Percentiles rank a stretch among this genome's conserved stretches.
Evolutionary conservation across 179 eudicot genomes (phyloP).

Genomic region (Corrigiola litoralis): DNA sequence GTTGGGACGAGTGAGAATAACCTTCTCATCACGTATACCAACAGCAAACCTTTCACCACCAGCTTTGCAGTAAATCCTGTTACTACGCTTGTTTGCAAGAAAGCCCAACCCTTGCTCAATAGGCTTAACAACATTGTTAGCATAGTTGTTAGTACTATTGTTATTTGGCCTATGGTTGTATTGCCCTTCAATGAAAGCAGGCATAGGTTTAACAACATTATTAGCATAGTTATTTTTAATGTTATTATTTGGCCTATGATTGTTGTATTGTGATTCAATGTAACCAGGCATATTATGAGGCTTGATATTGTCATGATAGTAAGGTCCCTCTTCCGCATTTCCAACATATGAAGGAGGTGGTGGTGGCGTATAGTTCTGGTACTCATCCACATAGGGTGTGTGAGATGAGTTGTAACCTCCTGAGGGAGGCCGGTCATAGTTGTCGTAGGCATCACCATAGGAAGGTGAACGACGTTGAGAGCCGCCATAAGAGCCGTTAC

Average conservation of each 20-base stretch:
- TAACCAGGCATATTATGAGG: slow-evolving; percentile 9
- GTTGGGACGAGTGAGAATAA: slow-evolving; percentile 60
- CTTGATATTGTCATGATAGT: no score
- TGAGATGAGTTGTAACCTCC: slow-evolving; percentile 3
- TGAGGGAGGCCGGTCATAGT: slow-evolving; percentile 9
- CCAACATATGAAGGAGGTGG: slow-evolving; percentile 3
- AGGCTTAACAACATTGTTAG: neutral
- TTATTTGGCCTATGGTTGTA: slow-evolving; percentile 1
- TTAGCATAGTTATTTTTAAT: neutral
- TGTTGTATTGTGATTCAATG: slow-evolving; percentile 11
- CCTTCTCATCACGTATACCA: slow-evolving; percentile 56
- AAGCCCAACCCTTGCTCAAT: slow-evolving; percentile 19
- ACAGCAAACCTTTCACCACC: slow-evolving; percentile 47
- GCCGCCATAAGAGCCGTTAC: neutral
- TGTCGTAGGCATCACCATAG: neutral
- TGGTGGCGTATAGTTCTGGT: slow-evolving; percentile 9
- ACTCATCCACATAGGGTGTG: slow-evolving; percentile 1
- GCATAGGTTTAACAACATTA: slow-evolving; percentile 18
- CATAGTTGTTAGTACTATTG: slow-evolving; percentile 5
- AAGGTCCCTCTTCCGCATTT: neutral
- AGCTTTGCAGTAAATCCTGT: slow-evolving; percentile 56
- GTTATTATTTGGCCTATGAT: slow-evolving; percentile 8
- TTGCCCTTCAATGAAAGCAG: slow-evolving; percentile 32
- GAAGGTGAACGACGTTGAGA: neutral
- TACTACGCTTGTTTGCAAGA: slow-evolving; percentile 39